Evolutionary conservation across 2,329 filamentous ascomycete species (phyloP), one percentile per base, ranked within the genome.

Genomic region (Colletotrichum sp.): DNA sequence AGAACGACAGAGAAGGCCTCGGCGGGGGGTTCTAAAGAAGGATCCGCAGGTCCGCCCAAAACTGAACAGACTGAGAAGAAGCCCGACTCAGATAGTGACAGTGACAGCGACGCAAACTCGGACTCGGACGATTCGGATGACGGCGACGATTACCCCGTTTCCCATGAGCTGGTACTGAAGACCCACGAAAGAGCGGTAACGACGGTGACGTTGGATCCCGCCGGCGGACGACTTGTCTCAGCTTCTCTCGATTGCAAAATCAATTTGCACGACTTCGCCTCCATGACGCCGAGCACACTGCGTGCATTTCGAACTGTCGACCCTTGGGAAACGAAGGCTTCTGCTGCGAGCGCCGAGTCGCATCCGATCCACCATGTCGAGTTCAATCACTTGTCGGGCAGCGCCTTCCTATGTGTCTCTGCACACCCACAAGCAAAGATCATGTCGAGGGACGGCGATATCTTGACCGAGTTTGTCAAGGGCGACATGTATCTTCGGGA

Each of bases 401-500:
- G 92, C 77, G 92, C 94, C 76, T 92, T 99, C 75, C 91, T 99
- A 38, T 97, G 97, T 79, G 89, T 98, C 59, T 94, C 96, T 9
- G 96, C 96, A 8, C 95, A 96, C 55, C 93, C 96, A 3, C 96
- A 98, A 83, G 95, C 96, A 14, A 96, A 96, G 83, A 92, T 99
- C 28, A 89, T 98, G 83, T 95, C 92, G 79, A 92, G 97, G 80
- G 96, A 99, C 86, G 97, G 97, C 52, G 95, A 97, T 59, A 89
- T 94, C 9, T 80, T 97, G 64, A 93, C 94, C 2, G 96, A 98
- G 81, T 98, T 98, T 78, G 94, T 96, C 79, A 99, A 99, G 85
- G 97, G 97, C 61, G 97, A 99, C 83, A 98, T 98, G 96, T 99
- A 99, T 81, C 86, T 99, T 78, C 91, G 96, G 70, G 97, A 99